Base-by-base conservation (phyloP, 2,329 filamentous ascomycete species). In the Alternaria tenuissima region DNA sequence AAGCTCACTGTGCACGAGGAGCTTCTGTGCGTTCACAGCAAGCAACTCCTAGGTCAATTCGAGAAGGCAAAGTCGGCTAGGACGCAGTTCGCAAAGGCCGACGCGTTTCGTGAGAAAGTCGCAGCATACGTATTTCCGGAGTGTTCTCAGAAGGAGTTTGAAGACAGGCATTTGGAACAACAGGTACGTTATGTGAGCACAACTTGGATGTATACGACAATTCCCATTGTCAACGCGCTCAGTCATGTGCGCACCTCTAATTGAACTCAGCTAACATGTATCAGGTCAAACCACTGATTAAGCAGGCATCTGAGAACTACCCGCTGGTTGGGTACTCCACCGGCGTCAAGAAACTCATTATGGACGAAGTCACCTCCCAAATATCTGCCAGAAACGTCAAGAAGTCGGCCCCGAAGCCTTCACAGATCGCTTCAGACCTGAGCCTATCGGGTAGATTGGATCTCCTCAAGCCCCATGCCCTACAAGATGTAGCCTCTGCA, bases 1-100 rank as follows among this genome's bases (percentile, higher is more conserved):
- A 58, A 55, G 20, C 47, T 49, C 14, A 43, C 44, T 1, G 36
- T 70, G 3, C 65, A 69, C 20, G 38, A 71, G 11, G 54, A 60
- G 18, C 14, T 66, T 0, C 46, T 74, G 0, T 60, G 61, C 36
- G 48, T 52, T 12, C 41, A 69, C 51, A 74, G 71, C 38, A 43
- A 24, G 22, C 41, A 36, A 9, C 59, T 47, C 7, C 24, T 1
- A 2, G 39, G 22, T 1, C 26, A 14, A n/a, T 69, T 55, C 26
- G 16, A 8, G 11, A 60, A 38, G 38, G 66, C 55, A 3, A 62
- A 60, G 42, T 3, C 16, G 3, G 12, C 53, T 1, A 57, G 56
- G 20, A 14, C 44, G 0, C 14, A 34, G 0, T 64, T 69, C 43
- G 11, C 9, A 2, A 41, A 52, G 8, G 43, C 46, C 12, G 63